Conservation (phyloP, 495 filamentous ascomycete genomes). For the Penicillium silybi region DNA sequence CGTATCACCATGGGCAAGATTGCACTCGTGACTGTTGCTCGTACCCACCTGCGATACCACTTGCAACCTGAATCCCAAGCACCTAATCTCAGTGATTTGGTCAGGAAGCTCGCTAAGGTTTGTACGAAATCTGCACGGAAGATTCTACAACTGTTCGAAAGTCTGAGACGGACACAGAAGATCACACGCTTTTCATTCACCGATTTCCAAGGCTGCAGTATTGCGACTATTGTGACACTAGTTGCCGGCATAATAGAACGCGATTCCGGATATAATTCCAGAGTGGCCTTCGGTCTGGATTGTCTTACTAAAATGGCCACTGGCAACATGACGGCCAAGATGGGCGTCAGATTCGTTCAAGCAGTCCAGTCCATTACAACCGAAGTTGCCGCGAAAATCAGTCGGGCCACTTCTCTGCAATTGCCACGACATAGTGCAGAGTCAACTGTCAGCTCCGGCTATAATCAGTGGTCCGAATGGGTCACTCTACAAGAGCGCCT, state of each 20-base stretch:
- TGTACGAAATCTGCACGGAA: constrained; percentile 21
- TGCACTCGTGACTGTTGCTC: constrained; percentile 17
- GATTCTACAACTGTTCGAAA: constrained; percentile 19
- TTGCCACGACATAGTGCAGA: not conserved
- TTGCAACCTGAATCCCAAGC: not conserved
- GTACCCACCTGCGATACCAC: constrained; percentile 1
- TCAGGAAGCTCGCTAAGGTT: constrained; percentile 1
- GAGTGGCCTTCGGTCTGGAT: constrained; percentile 18
- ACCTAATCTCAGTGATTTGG: not conserved
- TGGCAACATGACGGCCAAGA: constrained; percentile 21
- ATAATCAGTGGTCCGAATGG: constrained; percentile 17
- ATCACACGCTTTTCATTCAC: constrained; percentile 28
- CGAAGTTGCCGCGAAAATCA: constrained; percentile 16
- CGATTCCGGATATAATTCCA: constrained; percentile 16
- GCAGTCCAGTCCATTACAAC: constrained; percentile 21
- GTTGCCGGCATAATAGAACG: constrained; percentile 23
- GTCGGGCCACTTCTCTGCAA: not conserved
- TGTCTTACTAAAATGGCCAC: constrained; percentile 21
- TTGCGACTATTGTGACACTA: constrained; percentile 27
- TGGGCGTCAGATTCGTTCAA: constrained; percentile 26
- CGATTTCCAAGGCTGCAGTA: constrained; percentile 31
- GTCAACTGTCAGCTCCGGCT: not conserved
- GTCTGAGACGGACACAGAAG: constrained; percentile 6
- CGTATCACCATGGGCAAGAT: constrained; percentile 23
- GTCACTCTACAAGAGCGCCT: constrained; percentile 1